Conservation (phyloP, 1,284 basidiomycete genomes). For the Ceratobasidium sp. region DNA sequence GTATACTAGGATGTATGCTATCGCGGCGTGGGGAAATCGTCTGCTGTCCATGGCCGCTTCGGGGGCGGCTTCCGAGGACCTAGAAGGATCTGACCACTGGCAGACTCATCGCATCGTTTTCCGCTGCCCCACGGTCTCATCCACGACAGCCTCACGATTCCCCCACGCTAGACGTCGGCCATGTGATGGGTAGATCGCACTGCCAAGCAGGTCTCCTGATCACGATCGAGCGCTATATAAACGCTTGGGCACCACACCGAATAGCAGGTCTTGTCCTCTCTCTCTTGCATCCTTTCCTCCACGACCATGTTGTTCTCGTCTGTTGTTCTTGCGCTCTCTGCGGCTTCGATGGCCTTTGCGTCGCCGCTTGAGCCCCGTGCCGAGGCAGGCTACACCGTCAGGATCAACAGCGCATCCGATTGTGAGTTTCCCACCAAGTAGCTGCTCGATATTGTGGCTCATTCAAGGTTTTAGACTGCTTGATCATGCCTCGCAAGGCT, state of each 20-base stretch:
- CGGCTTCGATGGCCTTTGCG: slow-evolving; percentile 10
- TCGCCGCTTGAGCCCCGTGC: slow-evolving; percentile 24
- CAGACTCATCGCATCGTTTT: neutral
- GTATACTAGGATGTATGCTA: neutral
- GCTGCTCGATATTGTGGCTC: no score
- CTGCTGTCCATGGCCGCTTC: neutral
- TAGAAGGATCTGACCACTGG: neutral
- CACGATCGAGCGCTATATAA: slow-evolving; percentile 3
- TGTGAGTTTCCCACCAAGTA: neutral
- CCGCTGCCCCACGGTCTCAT: neutral
- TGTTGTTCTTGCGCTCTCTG: slow-evolving; percentile 8
- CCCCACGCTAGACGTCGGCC: neutral
- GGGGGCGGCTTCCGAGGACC: neutral
- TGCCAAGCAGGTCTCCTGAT: neutral
- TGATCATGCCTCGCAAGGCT: slow-evolving; percentile 39
- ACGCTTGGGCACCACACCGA: neutral
- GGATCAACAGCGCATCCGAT: neutral
- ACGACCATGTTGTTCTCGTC: slow-evolving; percentile 21
- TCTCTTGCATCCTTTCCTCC: neutral
- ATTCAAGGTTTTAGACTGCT: neutral
- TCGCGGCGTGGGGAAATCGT: neutral
- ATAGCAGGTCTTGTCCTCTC: slow-evolving; percentile 21
- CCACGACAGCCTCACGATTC: neutral
- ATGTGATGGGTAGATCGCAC: slow-evolving; percentile 5
- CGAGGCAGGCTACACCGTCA: slow-evolving; percentile 16